These are phyloP conservation scores for Xylaria flabelliformis DNA, from an alignment of 495 filamentous ascomycete species.

Conservation along the genomic window DNA sequence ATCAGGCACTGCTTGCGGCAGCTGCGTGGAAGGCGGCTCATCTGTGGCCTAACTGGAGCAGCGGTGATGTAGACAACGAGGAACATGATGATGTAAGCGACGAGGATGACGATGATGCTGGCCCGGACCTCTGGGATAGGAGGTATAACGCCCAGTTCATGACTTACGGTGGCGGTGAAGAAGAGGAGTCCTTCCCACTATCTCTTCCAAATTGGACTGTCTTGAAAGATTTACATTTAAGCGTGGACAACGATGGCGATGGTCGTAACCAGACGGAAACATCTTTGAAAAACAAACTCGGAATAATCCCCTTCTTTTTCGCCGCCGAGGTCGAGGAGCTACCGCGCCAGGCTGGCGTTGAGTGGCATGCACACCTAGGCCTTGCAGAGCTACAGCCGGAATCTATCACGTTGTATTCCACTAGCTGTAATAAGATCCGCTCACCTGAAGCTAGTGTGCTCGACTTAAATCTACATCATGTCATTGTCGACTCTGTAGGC, in stretches of 20 bases:
- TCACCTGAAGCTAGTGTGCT: neutral
- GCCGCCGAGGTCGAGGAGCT: conserved; percentile 74
- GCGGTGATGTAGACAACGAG: conserved; percentile 22
- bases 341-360: conserved; percentile 70
- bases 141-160: conserved; percentile 58
- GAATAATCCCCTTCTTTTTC: conserved; percentile 66
- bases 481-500: conserved; percentile 30
- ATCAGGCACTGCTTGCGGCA: conserved; percentile 34
- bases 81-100: conserved; percentile 44
- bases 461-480: conserved; percentile 29
- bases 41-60: conserved; percentile 27
- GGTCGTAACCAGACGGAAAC: neutral
- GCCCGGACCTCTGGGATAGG: conserved; percentile 76
- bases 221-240: conserved; percentile 37
- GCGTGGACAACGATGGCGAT: conserved; percentile 17
- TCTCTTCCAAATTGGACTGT: conserved; percentile 46
- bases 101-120: conserved; percentile 51
- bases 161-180: conserved; percentile 34
- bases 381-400: conserved; percentile 34
- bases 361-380: conserved; percentile 67
- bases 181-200: conserved; percentile 26
- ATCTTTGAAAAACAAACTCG: conserved; percentile 11
- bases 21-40: conserved; percentile 49
- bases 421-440: neutral
- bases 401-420: conserved; percentile 28